Evolutionary conservation across 129 eudicot species (phyloP), one percentile per base, ranked within the genome.

Genomic region (Chrysanthemum seticuspe): DNA sequence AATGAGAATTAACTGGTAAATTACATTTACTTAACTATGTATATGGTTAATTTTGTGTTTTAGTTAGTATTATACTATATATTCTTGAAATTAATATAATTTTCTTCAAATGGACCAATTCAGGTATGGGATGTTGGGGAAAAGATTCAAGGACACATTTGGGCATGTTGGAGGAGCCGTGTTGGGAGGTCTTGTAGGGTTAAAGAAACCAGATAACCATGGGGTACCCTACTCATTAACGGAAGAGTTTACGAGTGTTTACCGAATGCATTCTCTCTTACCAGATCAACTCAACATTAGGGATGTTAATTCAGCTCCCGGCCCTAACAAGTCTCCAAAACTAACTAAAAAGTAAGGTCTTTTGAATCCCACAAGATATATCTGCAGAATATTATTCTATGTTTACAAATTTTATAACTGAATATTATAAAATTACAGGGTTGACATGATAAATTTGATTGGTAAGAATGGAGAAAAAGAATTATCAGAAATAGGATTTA

Each of bases 171-270:
- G 87, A 23, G 89, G 83, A 19, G 68, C 79, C 10, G 31, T 78
- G 2, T 58, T 85, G 57, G 81, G 94, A 71, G 94, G 94, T n/a
- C 71, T 88, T 53, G 86, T 85, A 64, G 88, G 94, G 45, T 55
- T 71, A 47, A 69, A 72, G 47, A 80, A 85, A 51, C 86, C 90
- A 2, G 61, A 85, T 6, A 81, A 85, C 68, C 86, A 82, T 59
- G 90, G 90, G 13, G 87, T 88, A 27, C 84, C 94, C 49, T 88
- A 88, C 76, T 88, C 94, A 0, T 74, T 88, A 61, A 88, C 94
- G 0, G 94, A 88, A 61, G 94, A 88, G 74, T 85, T 88, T 56
- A 77, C 76, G 2, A 74, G 83, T 67, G 90, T 88, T 70, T 88
- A 88, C 13, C 72, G 95, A 19, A 80, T 85, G 87, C 95, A 88